These are phyloP conservation scores for Pseudogymnoascus sp. DNA, from an alignment of 2,329 filamentous ascomycete genomes.

Conservation along the genomic window DNA sequence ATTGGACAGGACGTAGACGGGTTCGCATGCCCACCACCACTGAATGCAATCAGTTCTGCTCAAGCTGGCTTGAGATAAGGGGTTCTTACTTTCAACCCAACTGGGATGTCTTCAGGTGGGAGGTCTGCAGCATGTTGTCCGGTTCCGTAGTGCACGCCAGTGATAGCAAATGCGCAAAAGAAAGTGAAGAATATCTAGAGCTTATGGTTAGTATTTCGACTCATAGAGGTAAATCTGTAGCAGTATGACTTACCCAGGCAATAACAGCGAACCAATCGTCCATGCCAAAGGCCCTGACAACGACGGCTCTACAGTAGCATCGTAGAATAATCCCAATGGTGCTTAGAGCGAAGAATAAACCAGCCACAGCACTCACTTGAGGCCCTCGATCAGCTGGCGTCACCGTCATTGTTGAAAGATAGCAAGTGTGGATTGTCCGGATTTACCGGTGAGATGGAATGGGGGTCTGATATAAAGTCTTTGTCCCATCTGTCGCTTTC, in stretches of 20 bases:
- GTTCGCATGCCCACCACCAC: constrained; percentile 36
- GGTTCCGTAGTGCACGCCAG: constrained; percentile 25
- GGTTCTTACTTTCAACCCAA: constrained; percentile 25
- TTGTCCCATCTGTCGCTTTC: not conserved
- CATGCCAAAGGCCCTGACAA: constrained; percentile 38
- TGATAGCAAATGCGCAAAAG: constrained; percentile 24
- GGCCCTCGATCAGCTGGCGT: constrained; percentile 2
- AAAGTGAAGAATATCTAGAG: constrained; percentile 11
- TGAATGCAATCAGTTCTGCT: constrained; percentile 5
- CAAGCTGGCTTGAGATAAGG: not conserved
- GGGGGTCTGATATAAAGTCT: constrained; percentile 1
- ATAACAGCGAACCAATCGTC: constrained; percentile 45
- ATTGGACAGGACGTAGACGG: constrained; percentile 36
- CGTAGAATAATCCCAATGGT: constrained; percentile 38
- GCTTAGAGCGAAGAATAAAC: constrained; percentile 32
- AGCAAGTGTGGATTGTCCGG: not conserved
- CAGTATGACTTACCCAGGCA: constrained; percentile 36
- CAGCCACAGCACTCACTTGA: constrained; percentile 19
- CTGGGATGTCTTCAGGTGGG: constrained; percentile 21
- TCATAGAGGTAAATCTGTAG: not conserved
- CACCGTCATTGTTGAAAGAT: not conserved
- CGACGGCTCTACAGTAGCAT: constrained; percentile 39
- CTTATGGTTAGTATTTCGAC: not conserved
- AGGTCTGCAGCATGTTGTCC: constrained; percentile 24
- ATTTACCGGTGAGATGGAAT: not conserved